A percentile compares a stretch with the other conserved stretches of the same genome.
phyloP scores from a whole-genome alignment of 805 yeast species.

The Candida ficus region DNA sequence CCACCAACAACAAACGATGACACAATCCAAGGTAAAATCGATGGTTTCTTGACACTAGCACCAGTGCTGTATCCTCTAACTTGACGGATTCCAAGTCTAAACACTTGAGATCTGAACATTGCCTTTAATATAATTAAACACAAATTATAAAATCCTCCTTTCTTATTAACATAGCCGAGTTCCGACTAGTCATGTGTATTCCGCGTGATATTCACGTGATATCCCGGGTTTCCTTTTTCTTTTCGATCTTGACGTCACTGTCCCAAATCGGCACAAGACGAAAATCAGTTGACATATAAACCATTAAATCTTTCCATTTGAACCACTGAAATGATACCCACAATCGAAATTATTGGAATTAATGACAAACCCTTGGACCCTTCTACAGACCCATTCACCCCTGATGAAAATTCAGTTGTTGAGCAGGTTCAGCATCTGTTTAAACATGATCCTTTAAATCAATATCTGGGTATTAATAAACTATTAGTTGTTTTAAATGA shows the following conservation, averaged over 20 bases:
- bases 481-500: conserved; percentile 46
- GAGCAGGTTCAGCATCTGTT: conserved; percentile 59
- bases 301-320: background rate
- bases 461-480: conserved; percentile 49
- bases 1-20: conserved; percentile 31
- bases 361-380: conserved; percentile 29
- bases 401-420: conserved; percentile 24
- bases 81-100: background rate
- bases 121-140: too few species aligned
- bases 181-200: too few species aligned
- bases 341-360: conserved; percentile 26
- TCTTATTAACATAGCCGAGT: too few species aligned
- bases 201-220: too few species aligned
- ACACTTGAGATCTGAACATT: background rate
- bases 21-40: conserved; percentile 10
- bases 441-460: conserved; percentile 62
- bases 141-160: too few species aligned
- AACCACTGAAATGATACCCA: conserved; percentile 12
- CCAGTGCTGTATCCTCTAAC: background rate
- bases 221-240: too few species aligned
- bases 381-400: conserved; percentile 22
- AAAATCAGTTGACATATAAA: background rate
- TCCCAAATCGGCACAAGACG: background rate
- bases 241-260: too few species aligned
- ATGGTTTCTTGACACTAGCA: conserved; percentile 1